Percentiles rank a stretch among this genome's conserved stretches.
Evolutionary conservation across 768 basidiomycete genomes (phyloP).

Genomic region (Xerocomus brunneocitrinus): DNA sequence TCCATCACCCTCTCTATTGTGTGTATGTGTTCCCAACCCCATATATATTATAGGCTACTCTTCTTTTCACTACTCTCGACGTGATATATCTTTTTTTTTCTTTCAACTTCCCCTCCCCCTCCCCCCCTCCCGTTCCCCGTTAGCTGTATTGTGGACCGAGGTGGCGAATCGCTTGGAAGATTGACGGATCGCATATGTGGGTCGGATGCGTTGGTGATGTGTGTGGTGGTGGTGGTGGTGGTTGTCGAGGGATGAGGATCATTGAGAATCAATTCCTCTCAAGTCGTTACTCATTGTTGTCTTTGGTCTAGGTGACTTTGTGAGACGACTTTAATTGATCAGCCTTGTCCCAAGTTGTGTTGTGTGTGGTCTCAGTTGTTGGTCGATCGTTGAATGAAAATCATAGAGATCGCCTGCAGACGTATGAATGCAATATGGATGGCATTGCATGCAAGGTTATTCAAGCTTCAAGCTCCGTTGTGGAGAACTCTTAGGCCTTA

Average conservation of each 20-base stretch:
- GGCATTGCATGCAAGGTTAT: no score
- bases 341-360: background rate
- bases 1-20: slow-evolving; percentile 4
- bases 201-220: slow-evolving; percentile 5
- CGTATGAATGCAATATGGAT: no score
- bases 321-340: slow-evolving; percentile 5
- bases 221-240: background rate
- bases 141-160: slow-evolving; percentile 17
- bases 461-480: no score
- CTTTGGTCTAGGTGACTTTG: background rate
- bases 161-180: slow-evolving; percentile 10
- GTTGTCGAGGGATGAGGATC: slow-evolving; percentile 6
- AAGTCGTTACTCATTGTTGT: slow-evolving; percentile 1
- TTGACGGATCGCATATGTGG: slow-evolving; percentile 12
- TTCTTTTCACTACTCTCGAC: slow-evolving; percentile 17
- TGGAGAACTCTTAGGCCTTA: no score
- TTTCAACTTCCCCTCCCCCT: background rate
- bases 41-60: slow-evolving; percentile 32
- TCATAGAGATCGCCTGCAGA: no score
- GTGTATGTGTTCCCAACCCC: slow-evolving; percentile 22
- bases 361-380: background rate
- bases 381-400: no score
- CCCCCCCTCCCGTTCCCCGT: background rate
- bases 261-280: background rate
- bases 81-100: slow-evolving; percentile 12